Evolutionary conservation across 768 basidiomycete species (phyloP), one percentile per base, ranked within the genome.

Genomic region (Boletellus emodensis): DNA sequence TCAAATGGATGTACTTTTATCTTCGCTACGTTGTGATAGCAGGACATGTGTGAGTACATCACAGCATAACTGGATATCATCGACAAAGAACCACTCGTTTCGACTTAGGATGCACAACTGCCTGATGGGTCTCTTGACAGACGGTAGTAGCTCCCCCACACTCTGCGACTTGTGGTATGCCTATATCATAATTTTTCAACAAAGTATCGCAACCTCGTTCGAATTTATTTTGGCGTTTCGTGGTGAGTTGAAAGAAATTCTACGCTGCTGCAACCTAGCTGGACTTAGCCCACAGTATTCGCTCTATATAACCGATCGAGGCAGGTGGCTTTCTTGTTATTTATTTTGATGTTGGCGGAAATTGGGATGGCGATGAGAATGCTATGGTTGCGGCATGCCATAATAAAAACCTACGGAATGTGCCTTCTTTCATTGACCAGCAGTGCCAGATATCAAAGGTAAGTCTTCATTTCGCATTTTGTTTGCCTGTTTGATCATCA

Each of bases 1-100:
- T 64, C 26, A 70, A 67, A 45, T 71, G 70, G 69, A 15, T 62
- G 15, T 65, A 65, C 24, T 34, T 65, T n/a, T 56, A 61, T 41
- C 52, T 66, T 52, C 65, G 57, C 18, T 66, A 67, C 49, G 35
- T 47, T 36, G 48, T 47, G 6, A 45, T 67, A 40, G 24, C 52
- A 4, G 54, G 49, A 26, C 62, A 57, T 13, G 9, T 54, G 64
- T 66, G 35, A 63, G 64, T 55, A 28, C 28, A 28, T 28, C 9
- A 28, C 28, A 28, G 9, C 28, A 9, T 9, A 9, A 28, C 28
- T 28, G 28, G 28, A 28, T 6, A 4, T 28, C 28, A 28, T 28
- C 28, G 28, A 28, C 28, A 28, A 28, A 6, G 28, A 2, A 28
- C 28, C 28, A 14, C 28, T 28, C 28, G 28, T 28, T 28, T 28